phyloP scores from a whole-genome alignment of 257 asterid genomes.

The Striga asiatica region DNA sequence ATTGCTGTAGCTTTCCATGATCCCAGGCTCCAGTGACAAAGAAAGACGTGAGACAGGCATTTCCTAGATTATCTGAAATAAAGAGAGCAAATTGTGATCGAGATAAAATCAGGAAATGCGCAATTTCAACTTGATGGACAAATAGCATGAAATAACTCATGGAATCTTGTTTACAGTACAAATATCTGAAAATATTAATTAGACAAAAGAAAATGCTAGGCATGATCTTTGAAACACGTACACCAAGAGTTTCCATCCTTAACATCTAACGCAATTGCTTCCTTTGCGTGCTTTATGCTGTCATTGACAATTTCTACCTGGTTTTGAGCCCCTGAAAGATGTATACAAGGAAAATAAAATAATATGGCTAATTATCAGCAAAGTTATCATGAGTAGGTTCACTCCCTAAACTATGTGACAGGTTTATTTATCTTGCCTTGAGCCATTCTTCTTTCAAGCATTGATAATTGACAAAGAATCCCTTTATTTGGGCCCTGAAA shows the following conservation, averaged over 20 bases:
- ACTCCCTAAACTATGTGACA: background rate
- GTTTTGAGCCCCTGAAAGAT: conserved; percentile 62
- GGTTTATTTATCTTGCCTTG: conserved; percentile 46
- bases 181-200: background rate
- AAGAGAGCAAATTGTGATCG: conserved; percentile 2
- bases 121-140: conserved; percentile 4
- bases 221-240: conserved; percentile 22
- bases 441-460: conserved; percentile 89
- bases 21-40: conserved; percentile 88
- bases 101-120: background rate
- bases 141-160: background rate
- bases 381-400: background rate
- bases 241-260: conserved; percentile 96
- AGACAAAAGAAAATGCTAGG: background rate
- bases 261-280: conserved; percentile 81
- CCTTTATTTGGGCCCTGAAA: conserved; percentile 69
- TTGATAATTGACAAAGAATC: conserved; percentile 84
- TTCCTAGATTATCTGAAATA: conserved; percentile 75
- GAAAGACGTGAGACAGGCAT: conserved; percentile 80
- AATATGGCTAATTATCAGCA: conserved; percentile 5
- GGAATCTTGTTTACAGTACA: background rate
- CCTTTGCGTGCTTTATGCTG: conserved; percentile 81
- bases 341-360: conserved; percentile 14
- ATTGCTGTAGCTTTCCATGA: conserved; percentile 57
- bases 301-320: conserved; percentile 65